Base-by-base conservation (phyloP, 2,329 filamentous ascomycete genomes). In the Ascocoryne sarcoides region DNA sequence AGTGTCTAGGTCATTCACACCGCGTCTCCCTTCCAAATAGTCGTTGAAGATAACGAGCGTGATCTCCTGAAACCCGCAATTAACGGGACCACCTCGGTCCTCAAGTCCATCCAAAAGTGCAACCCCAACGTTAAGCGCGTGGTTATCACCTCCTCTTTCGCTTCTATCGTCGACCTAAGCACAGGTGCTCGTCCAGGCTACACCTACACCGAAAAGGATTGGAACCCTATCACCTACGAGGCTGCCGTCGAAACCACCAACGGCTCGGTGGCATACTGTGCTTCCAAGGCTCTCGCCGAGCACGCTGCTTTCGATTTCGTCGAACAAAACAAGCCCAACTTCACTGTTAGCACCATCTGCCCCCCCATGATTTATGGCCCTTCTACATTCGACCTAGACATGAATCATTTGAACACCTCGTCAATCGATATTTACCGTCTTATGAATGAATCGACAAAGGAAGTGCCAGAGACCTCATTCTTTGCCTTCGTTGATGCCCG, bases 391-490 rank as follows among this genome's bases (percentile, higher is more conserved):
- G 73, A 74, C 45, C 67, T 74, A 42, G 70, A 65, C 16, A 65
- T 83, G 1, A 70, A 75, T 8, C 63, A 64, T 2, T 65, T 87
- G 47, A 88, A 88, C 62, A 83, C 79, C 1, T 84, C 79, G 5
- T 85, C 85, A 55, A 70, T 76, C 49, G 73, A 79, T 23, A 71
- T 87, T 45, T 67, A 75, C n/a, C 69, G 77, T 41, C 63, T 84
- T 31, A 67, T 80, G n/a, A 69, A 69, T n/a, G 82, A 82, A 2
- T 49, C 40, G 14, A 69, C 71, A 42, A 76, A 74, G 45, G 64
- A 66, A 14, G 66, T 82, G 7, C 66, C 71, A 0, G 65, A 73
- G 0, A 80, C 75, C 0, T 8, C 8, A 2, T 55, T 51, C 31
- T 54, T 34, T 23, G 70, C 66, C 0, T 82, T 70, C 59, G 74